phyloP scores from a whole-genome alignment of 2,329 filamentous ascomycete species.

The Xylaria arbuscula region DNA sequence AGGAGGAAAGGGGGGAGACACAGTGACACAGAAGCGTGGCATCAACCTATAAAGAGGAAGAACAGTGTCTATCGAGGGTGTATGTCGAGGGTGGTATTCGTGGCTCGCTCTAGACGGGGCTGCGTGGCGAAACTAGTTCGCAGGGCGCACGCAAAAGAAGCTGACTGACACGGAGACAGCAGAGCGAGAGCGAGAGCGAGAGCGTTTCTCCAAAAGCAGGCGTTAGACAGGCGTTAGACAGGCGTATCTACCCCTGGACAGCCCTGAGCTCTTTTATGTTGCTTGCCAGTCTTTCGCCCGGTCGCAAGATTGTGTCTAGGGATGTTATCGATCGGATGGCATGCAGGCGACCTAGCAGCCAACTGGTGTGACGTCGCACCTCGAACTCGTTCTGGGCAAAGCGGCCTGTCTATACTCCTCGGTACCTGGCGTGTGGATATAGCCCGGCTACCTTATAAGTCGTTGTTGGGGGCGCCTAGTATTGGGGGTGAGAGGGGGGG shows the following conservation, averaged over 20 bases:
- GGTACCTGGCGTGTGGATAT: constrained; percentile 22
- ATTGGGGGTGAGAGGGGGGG: neutral
- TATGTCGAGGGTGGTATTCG: constrained; percentile 15
- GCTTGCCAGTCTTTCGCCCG: constrained; percentile 5
- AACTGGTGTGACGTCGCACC: constrained; percentile 29
- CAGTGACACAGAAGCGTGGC: constrained; percentile 26
- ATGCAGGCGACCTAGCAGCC: constrained; percentile 22
- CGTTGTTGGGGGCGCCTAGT: too few relatives aligned
- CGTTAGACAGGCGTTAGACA: too few relatives aligned
- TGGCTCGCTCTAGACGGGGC: constrained; percentile 23
- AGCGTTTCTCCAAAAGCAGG: constrained; percentile 1
- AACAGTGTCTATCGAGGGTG: constrained; percentile 10
- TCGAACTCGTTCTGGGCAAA: constrained; percentile 25
- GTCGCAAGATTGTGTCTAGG: constrained; percentile 4
- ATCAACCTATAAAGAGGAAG: constrained; percentile 24
- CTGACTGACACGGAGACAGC: constrained; percentile 15
- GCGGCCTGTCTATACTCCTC: constrained; percentile 4
- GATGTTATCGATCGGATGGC: constrained; percentile 16
- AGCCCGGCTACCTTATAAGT: neutral
- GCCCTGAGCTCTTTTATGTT: constrained; percentile 8
- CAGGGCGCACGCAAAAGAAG: constrained; percentile 18
- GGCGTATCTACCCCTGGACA: too few relatives aligned
- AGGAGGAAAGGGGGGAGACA: constrained; percentile 3
- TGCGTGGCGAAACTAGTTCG: constrained; percentile 26
- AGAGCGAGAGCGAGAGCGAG: neutral